These are phyloP conservation scores for Aspergillus fijiensis DNA, from an alignment of 2,329 filamentous ascomycete species.

Conservation along the genomic window DNA sequence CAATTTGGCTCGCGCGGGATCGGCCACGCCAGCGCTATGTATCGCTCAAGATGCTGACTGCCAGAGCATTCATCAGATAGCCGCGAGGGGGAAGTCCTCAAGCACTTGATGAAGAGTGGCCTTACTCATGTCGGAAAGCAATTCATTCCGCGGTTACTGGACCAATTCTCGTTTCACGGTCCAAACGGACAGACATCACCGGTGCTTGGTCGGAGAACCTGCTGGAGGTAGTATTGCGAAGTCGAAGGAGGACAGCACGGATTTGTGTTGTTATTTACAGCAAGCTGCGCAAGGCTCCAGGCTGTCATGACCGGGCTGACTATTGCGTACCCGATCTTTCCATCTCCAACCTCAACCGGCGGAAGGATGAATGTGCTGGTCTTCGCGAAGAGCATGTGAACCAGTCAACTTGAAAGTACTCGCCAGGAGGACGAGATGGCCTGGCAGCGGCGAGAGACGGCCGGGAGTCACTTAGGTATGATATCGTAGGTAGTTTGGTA, in stretches of 20 bases:
- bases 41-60: slow-evolving; percentile 4
- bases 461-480: too few relatives aligned
- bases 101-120: not conserved
- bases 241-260: slow-evolving; percentile 1
- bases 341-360: too few relatives aligned
- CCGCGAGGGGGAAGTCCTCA: not conserved
- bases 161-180: not conserved
- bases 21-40: not conserved
- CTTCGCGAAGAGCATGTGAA: too few relatives aligned
- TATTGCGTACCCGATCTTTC: too few relatives aligned
- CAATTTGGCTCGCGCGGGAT: slow-evolving; percentile 6
- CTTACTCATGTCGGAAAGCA: not conserved
- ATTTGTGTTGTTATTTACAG: not conserved
- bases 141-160: not conserved
- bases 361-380: too few relatives aligned
- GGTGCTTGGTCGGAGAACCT: slow-evolving; percentile 7
- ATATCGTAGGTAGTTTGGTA: too few relatives aligned
- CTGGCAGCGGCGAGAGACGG: too few relatives aligned
- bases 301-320: too few relatives aligned
- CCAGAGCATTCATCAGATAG: not conserved
- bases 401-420: too few relatives aligned
- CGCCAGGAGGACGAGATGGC: too few relatives aligned
- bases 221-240: slow-evolving; percentile 1
- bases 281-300: too few relatives aligned
- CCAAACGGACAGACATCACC: slow-evolving; percentile 4